phyloP scores from a whole-genome alignment of 1,284 basidiomycete genomes.

The Entoloma clypeatum region DNA sequence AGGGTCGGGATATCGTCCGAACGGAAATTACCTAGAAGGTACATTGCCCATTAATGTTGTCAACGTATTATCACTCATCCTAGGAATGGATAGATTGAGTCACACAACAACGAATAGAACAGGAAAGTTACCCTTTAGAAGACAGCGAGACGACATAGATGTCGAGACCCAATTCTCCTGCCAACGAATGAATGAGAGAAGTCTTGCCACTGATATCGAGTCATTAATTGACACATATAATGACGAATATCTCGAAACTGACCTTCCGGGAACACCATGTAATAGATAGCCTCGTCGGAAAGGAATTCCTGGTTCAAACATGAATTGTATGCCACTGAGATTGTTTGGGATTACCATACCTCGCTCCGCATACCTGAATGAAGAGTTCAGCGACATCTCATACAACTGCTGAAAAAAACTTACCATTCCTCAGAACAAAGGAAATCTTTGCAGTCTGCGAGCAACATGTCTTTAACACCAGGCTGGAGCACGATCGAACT shows the following conservation, averaged over 20 bases:
- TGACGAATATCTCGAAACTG: conserved; percentile 19
- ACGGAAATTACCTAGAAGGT: conserved; percentile 60
- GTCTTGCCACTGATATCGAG: conserved; percentile 66
- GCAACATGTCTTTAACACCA: conserved; percentile 82
- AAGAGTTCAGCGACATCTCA: conserved; percentile 13
- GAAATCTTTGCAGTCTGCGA: conserved; percentile 82
- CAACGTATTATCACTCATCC: conserved; percentile 85
- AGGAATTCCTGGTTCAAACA: conserved; percentile 59
- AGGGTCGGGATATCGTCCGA: background rate
- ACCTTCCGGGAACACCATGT: conserved; percentile 83
- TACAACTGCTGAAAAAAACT: conserved; percentile 25
- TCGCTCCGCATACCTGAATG: conserved; percentile 74
- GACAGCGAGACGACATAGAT: conserved; percentile 86
- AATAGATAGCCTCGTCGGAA: conserved; percentile 82
- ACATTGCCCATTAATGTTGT: conserved; percentile 80
- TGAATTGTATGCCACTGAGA: conserved; percentile 5
- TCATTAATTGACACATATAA: conserved; percentile 12
- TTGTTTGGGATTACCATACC: conserved; percentile 42
- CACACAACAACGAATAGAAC: conserved; percentile 5
- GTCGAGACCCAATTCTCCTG: conserved; percentile 81
- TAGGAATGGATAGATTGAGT: conserved; percentile 26
- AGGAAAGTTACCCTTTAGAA: conserved; percentile 63
- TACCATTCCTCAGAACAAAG: conserved; percentile 79
- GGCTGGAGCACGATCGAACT: conserved; percentile 82
- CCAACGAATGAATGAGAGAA: conserved; percentile 79